Percentiles rank a stretch among this genome's conserved stretches.
These are phyloP conservation scores for Suillus weaverae DNA, from an alignment of 768 basidiomycete genomes.

Conservation along the genomic window DNA sequence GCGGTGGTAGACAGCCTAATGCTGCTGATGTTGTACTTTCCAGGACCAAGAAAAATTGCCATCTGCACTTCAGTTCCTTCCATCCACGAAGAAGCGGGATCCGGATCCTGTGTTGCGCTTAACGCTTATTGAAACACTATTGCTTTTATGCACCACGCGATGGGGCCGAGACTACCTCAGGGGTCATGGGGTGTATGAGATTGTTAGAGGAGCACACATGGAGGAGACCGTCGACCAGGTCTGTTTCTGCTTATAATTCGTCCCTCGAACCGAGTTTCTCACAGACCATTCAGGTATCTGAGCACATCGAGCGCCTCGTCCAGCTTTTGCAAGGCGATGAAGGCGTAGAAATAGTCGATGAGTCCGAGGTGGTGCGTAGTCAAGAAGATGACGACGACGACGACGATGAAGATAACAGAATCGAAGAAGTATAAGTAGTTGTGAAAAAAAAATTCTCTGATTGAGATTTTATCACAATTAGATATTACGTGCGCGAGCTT, in stretches of 20 bases:
- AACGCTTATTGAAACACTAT: conserved; percentile 85
- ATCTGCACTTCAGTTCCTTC: conserved; percentile 82
- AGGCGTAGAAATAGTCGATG: conserved; percentile 48
- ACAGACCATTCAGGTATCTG: conserved; percentile 58
- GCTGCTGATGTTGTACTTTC: background rate
- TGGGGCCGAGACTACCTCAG: conserved; percentile 86
- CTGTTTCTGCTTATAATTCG: conserved; percentile 16
- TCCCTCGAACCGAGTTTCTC: background rate
- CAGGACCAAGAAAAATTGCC: conserved; percentile 91
- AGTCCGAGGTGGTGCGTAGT: conserved; percentile 28
- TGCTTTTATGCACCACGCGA: conserved; percentile 85
- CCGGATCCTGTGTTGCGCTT: conserved; percentile 72
- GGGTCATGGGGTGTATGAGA: conserved; percentile 80
- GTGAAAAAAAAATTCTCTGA: background rate
- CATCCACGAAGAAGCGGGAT: conserved; percentile 82
- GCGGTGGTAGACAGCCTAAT: background rate
- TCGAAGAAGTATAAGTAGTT: conserved; percentile 65
- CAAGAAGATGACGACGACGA: conserved; percentile 38
- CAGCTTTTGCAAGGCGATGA: conserved; percentile 82
- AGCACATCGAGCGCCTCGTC: conserved; percentile 87
- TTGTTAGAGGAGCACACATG: conserved; percentile 76
- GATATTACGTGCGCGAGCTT: background rate
- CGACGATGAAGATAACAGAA: conserved; percentile 70
- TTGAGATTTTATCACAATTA: background rate
- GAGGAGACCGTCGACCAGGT: conserved; percentile 80